Percentiles rank a stretch among this genome's conserved stretches.
Conservation (phyloP, 2,329 filamentous ascomycete species). For the Ophiobolus disseminans region DNA sequence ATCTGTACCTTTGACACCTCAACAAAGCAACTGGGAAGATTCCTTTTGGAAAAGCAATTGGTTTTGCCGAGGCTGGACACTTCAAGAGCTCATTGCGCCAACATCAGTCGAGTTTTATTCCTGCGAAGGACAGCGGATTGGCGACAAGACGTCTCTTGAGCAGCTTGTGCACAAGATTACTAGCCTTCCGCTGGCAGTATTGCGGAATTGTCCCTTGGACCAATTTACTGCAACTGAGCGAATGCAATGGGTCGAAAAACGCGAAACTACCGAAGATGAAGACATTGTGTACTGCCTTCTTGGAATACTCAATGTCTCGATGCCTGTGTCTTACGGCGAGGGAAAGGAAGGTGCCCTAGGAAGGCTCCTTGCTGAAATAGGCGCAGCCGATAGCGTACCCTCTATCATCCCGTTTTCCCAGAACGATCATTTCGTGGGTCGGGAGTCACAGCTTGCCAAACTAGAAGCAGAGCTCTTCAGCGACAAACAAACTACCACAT, state of each 20-base stretch:
- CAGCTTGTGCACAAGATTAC: slow-evolving; percentile 23
- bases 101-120: slow-evolving; percentile 23
- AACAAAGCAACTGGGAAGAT: background rate
- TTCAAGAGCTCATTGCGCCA: too few relatives aligned
- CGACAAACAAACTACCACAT: slow-evolving; percentile 14
- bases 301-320: slow-evolving; percentile 28
- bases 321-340: slow-evolving; percentile 27
- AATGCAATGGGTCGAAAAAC: slow-evolving; percentile 23
- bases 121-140: slow-evolving; percentile 11
- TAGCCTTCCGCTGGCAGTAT: slow-evolving; percentile 16
- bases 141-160: slow-evolving; percentile 21
- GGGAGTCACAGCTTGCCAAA: slow-evolving; percentile 29
- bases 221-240: slow-evolving; percentile 27
- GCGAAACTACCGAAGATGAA: slow-evolving; percentile 17
- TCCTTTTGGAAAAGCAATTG: slow-evolving; percentile 20
- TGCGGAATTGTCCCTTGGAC: slow-evolving; percentile 21
- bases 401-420: slow-evolving; percentile 35
- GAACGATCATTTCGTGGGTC: slow-evolving; percentile 36
- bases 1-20: background rate
- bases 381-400: slow-evolving; percentile 14
- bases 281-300: slow-evolving; percentile 33
- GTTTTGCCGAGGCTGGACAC: too few relatives aligned
- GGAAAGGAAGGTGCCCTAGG: slow-evolving; percentile 19
- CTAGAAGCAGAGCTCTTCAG: slow-evolving; percentile 34
- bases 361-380: slow-evolving; percentile 20